These are phyloP conservation scores for Entomophthora muscae DNA, from an alignment of 371 early-diverging fungal species.

Conservation along the genomic window DNA sequence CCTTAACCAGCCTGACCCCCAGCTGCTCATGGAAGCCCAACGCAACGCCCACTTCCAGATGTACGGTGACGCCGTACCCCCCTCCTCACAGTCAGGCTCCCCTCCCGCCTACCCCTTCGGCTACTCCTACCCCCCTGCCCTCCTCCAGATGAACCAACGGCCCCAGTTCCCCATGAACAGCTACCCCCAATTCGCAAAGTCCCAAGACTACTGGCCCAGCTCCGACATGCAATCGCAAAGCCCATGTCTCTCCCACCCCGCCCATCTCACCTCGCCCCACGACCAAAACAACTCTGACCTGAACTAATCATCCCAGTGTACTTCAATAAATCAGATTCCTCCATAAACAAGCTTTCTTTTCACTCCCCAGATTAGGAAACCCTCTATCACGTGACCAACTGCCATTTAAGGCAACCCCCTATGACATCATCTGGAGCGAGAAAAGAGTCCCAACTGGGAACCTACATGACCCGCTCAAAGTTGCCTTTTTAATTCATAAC, in stretches of 20 bases:
- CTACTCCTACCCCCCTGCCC: not conserved
- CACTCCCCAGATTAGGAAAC: too few species aligned
- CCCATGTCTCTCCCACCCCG: not conserved
- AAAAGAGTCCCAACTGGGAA: too few species aligned
- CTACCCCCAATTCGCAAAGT: not conserved
- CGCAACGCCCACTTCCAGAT: not conserved
- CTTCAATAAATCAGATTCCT: too few species aligned
- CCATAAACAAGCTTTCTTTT: too few species aligned
- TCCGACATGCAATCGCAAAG: not conserved
- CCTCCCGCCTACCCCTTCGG: not conserved
- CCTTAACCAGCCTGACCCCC: conserved; percentile 65
- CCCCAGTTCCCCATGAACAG: not conserved
- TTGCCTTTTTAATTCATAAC: too few species aligned
- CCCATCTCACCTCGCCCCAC: not conserved
- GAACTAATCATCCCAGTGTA: too few species aligned
- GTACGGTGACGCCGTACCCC: not conserved
- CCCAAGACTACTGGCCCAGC: not conserved
- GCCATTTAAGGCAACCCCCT: too few species aligned
- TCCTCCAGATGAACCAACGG: not conserved
- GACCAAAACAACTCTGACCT: too few species aligned
- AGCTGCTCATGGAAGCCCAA: conserved; percentile 10
- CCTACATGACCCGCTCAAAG: too few species aligned
- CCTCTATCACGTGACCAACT: too few species aligned
- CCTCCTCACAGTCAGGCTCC: not conserved
- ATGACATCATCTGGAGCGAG: too few species aligned